Conservation (phyloP, 805 yeast species). For the Sugiyamaella boreocaroliniensis region DNA sequence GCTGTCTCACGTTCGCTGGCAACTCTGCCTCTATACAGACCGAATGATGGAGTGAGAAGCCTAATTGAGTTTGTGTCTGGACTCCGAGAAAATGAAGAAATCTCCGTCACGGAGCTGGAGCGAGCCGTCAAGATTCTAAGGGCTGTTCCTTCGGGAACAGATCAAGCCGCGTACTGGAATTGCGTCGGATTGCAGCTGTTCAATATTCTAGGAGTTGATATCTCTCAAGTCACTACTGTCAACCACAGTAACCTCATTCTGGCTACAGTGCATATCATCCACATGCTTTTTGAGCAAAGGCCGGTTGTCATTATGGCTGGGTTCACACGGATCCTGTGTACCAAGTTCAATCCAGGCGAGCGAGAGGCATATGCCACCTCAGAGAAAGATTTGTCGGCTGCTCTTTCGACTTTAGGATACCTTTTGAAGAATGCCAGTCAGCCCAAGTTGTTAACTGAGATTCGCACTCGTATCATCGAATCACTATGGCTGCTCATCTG, state of each 20-base stretch:
- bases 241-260: constrained; percentile 44
- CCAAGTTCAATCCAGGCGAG: constrained; percentile 1
- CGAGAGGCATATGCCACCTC: constrained; percentile 4
- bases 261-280: constrained; percentile 47
- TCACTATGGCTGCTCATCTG: constrained; percentile 23
- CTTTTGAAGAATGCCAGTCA: constrained; percentile 38
- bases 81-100: constrained; percentile 61
- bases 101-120: constrained; percentile 59
- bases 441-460: constrained; percentile 7
- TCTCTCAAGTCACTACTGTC: constrained; percentile 38
- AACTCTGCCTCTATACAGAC: constrained; percentile 47
- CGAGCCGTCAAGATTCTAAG: constrained; percentile 61
- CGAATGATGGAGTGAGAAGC: constrained; percentile 61
- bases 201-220: constrained; percentile 43
- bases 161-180: constrained; percentile 46
- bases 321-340: constrained; percentile 32
- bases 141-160: constrained; percentile 50
- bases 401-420: constrained; percentile 59
- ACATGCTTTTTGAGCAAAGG: constrained; percentile 32
- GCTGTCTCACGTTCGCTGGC: constrained; percentile 48
- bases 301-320: constrained; percentile 38
- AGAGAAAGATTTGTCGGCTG: constrained; percentile 51
- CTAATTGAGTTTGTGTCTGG: constrained; percentile 74
- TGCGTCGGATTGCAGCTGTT: constrained; percentile 60
- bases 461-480: constrained; percentile 7